These are phyloP conservation scores for Secale cereale DNA, from an alignment of 176 grass and related monocot species.

Conservation along the genomic window DNA sequence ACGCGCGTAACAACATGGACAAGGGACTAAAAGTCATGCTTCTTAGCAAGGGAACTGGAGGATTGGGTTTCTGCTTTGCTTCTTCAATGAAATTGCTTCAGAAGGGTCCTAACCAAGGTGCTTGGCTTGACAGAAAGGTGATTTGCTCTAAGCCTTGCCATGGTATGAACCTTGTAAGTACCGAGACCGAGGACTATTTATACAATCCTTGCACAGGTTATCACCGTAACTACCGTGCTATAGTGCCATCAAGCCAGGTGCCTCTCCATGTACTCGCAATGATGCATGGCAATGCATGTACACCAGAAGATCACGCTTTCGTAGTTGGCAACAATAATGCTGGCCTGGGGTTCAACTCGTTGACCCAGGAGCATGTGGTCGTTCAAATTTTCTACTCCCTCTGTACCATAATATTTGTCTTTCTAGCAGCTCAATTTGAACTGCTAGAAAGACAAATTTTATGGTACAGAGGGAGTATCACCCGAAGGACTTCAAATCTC, in stretches of 20 bases:
- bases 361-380: neutral
- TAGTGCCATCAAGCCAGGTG: too few species aligned
- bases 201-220: slow-evolving; percentile 16
- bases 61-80: neutral
- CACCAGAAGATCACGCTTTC: neutral
- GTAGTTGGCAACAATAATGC: neutral
- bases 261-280: neutral
- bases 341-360: neutral
- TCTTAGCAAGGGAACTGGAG: neutral
- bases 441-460: too few species aligned
- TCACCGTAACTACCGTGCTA: neutral
- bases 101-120: neutral
- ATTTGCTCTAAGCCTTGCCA: slow-evolving; percentile 19
- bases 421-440: too few species aligned
- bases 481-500: neutral
- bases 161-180: slow-evolving; percentile 23
- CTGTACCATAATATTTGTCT: too few species aligned
- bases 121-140: neutral
- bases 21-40: neutral
- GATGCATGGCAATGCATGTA: neutral
- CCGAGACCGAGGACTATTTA: neutral
- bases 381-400: neutral
- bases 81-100: neutral
- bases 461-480: too few species aligned
- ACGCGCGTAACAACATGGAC: neutral